Percentiles rank a stretch among this genome's conserved stretches.
These are phyloP conservation scores for Ascochyta fabae DNA, from an alignment of 2,329 filamentous ascomycete species.

Conservation along the genomic window DNA sequence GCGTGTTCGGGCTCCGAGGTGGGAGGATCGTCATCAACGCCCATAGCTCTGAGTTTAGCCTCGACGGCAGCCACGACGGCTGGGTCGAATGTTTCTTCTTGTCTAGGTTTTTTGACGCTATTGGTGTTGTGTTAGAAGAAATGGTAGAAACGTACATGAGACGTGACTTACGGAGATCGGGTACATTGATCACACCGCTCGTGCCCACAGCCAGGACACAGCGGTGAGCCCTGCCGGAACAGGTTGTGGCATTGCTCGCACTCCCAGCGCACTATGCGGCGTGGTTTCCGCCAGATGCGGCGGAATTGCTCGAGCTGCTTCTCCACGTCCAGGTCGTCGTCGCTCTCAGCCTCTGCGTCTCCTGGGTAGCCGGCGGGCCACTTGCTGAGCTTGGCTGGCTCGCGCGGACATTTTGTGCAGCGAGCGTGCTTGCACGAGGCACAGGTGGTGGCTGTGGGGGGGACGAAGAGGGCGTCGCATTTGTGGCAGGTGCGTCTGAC, in stretches of 20 bases:
- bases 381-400: constrained; percentile 74
- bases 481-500: constrained; percentile 78
- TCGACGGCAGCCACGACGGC: constrained; percentile 65
- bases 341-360: constrained; percentile 56
- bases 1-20: constrained; percentile 26
- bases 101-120: constrained; percentile 63
- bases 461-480: constrained; percentile 68
- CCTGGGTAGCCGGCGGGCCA: constrained; percentile 75
- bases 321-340: constrained; percentile 36
- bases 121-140: too few species aligned
- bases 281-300: constrained; percentile 54
- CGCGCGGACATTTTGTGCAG: constrained; percentile 80
- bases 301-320: constrained; percentile 36
- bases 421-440: constrained; percentile 72
- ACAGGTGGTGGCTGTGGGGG: constrained; percentile 64
- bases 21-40: constrained; percentile 33
- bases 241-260: constrained; percentile 69
- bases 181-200: constrained; percentile 66
- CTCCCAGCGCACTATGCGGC: constrained; percentile 53
- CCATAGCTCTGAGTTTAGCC: constrained; percentile 55
- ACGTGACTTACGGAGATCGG: constrained; percentile 56
- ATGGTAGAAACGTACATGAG: too few species aligned
- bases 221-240: constrained; percentile 62
- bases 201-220: constrained; percentile 67
- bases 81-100: constrained; percentile 65